Percentiles rank a stretch among this genome's conserved stretches.
Conservation (phyloP, 116 monocot species). For the Iris pallida region DNA sequence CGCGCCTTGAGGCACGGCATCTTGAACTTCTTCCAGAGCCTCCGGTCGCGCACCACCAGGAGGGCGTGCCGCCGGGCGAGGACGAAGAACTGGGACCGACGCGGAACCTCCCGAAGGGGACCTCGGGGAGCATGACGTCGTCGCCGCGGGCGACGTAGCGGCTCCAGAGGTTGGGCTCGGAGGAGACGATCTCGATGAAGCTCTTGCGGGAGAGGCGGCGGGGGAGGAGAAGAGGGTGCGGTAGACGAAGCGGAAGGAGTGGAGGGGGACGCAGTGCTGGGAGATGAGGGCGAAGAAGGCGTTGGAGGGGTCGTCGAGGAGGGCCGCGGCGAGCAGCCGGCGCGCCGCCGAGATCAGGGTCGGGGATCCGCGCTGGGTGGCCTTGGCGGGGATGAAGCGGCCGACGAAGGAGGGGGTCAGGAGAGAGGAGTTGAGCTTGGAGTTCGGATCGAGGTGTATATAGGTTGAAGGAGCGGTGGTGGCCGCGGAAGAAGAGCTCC, state of each 20-base stretch:
- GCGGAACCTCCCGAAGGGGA: slow-evolving; percentile 68
- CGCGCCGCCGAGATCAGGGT: slow-evolving; percentile 89
- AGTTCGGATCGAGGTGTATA: slow-evolving; percentile 67
- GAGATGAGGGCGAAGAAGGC: slow-evolving; percentile 85
- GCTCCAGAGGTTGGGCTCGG: slow-evolving; percentile 29
- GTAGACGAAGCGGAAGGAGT: slow-evolving; percentile 70
- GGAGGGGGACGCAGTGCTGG: slow-evolving; percentile 85
- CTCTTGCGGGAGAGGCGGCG: slow-evolving; percentile 17
- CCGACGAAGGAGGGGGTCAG: slow-evolving; percentile 40
- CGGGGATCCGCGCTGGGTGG: slow-evolving; percentile 78
- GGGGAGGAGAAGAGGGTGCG: slow-evolving; percentile 23
- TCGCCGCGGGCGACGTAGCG: slow-evolving; percentile 86
- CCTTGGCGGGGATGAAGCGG: slow-evolving; percentile 64
- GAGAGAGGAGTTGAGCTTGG: slow-evolving; percentile 6
- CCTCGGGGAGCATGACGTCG: slow-evolving; percentile 75
- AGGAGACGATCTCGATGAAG: slow-evolving; percentile 74
- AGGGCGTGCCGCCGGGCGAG: slow-evolving; percentile 66
- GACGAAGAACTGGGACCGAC: slow-evolving; percentile 93
- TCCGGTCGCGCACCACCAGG: slow-evolving; percentile 62
- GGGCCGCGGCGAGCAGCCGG: slow-evolving; percentile 80
- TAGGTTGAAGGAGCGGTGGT: slow-evolving; percentile 57
- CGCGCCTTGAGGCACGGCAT: slow-evolving; percentile 53
- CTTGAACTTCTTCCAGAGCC: slow-evolving; percentile 82
- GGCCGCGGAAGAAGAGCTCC: slow-evolving; percentile 64
- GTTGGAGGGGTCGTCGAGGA: slow-evolving; percentile 79